Conservation (phyloP, 2,329 filamentous ascomycete species). For the Amesomyces nigricolor region DNA sequence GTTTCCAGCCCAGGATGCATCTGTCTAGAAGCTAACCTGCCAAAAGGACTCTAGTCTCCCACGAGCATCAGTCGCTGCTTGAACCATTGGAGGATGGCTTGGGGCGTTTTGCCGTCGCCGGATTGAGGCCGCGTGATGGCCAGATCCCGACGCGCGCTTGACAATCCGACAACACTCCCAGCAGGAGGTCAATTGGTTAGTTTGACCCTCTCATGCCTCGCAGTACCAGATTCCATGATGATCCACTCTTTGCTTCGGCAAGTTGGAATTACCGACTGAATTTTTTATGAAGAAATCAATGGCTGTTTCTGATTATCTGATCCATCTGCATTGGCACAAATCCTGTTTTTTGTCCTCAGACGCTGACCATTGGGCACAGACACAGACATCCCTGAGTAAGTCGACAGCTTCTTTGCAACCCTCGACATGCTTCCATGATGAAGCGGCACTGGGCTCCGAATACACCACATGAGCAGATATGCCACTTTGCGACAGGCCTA, state of each 20-base stretch:
- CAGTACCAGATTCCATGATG: slow-evolving; percentile 46
- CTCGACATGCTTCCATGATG: slow-evolving; percentile 54
- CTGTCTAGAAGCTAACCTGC: slow-evolving; percentile 28
- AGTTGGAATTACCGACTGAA: slow-evolving; percentile 98
- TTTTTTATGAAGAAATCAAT: slow-evolving; percentile 71
- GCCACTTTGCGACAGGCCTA: slow-evolving; percentile 96
- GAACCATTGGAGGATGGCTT: not conserved
- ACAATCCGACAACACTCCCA: not conserved
- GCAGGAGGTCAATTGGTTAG: slow-evolving; percentile 29
- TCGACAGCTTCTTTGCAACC: slow-evolving; percentile 9
- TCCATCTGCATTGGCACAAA: slow-evolving; percentile 16
- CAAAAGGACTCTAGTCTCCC: slow-evolving; percentile 17
- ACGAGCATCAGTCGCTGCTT: slow-evolving; percentile 7
- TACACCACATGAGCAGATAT: slow-evolving; percentile 68
- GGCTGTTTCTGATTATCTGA: slow-evolving; percentile 70
- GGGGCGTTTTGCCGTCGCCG: not conserved
- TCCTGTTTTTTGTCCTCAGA: not conserved
- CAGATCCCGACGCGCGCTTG: not conserved
- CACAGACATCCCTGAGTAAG: slow-evolving; percentile 13
- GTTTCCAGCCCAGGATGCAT: slow-evolving; percentile 1
- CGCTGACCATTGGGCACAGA: slow-evolving; percentile 22
- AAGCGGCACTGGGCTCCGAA: slow-evolving; percentile 98
- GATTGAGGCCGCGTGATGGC: not conserved
- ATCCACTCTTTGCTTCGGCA: slow-evolving; percentile 62
- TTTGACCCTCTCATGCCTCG: slow-evolving; percentile 1